These are phyloP conservation scores for Nicotiana tabacum DNA, from an alignment of 257 asterid species.

Conservation along the genomic window DNA sequence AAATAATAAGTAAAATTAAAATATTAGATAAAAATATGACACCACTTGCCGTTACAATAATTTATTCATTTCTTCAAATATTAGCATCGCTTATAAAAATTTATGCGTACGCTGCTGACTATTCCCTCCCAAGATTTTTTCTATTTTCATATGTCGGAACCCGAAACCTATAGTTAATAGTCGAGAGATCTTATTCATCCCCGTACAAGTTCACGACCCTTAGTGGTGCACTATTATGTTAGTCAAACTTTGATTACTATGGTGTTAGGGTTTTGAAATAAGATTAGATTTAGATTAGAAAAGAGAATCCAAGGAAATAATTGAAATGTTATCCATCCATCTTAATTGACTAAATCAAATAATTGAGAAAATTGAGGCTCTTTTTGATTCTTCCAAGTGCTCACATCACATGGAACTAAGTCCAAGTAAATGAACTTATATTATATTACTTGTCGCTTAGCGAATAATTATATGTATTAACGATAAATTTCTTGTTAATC, in stretches of 20 bases:
- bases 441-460: not conserved
- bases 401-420: constrained; percentile 2
- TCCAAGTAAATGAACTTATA: not conserved
- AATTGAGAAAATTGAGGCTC: not conserved
- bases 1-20: too few relatives aligned
- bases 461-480: not conserved
- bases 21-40: too few relatives aligned
- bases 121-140: too few relatives aligned
- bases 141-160: too few relatives aligned
- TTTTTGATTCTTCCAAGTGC: constrained; percentile 5
- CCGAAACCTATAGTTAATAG: too few relatives aligned
- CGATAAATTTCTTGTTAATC: not conserved
- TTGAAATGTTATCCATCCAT: not conserved
- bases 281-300: not conserved
- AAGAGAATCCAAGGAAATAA: not conserved
- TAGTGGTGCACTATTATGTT: not conserved
- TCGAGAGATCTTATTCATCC: too few relatives aligned
- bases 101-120: too few relatives aligned
- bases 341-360: constrained; percentile 1
- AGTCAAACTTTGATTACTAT: not conserved
- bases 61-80: too few relatives aligned
- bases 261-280: not conserved
- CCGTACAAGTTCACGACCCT: too few relatives aligned
- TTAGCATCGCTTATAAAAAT: too few relatives aligned
- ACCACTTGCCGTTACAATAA: too few relatives aligned